phyloP scores from a whole-genome alignment of 2,329 filamentous ascomycete genomes.

The Colletotrichum eleusines region DNA sequence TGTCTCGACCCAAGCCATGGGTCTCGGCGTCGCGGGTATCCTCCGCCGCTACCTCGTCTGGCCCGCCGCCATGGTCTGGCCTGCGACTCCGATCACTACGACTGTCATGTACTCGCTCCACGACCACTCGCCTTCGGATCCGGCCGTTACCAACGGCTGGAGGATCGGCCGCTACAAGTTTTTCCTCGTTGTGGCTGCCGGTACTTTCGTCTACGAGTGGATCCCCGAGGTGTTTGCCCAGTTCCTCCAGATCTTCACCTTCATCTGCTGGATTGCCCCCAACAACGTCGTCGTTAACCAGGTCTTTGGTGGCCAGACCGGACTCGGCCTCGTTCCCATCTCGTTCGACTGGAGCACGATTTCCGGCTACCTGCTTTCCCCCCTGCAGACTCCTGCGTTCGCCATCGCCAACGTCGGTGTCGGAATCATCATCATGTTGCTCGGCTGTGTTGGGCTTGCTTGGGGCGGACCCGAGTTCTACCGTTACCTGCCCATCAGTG shows the following conservation, averaged over 20 bases:
- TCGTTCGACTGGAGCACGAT: constrained; percentile 67
- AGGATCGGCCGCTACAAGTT: constrained; percentile 71
- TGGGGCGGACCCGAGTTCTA: constrained; percentile 61
- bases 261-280: constrained; percentile 72
- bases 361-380: constrained; percentile 62
- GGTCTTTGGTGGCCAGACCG: constrained; percentile 70
- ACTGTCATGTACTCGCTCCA: constrained; percentile 64
- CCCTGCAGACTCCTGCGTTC: constrained; percentile 65
- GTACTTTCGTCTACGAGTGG: constrained; percentile 59
- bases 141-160: constrained; percentile 70
- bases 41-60: constrained; percentile 65
- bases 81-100: constrained; percentile 65
- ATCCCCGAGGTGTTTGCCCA: constrained; percentile 38
- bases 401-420: constrained; percentile 67
- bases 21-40: constrained; percentile 68
- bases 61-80: constrained; percentile 71
- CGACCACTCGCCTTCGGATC: constrained; percentile 60
- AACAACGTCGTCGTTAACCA: constrained; percentile 71
- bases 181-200: constrained; percentile 69
- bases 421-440: constrained; percentile 67
- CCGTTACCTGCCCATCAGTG: constrained; percentile 61
- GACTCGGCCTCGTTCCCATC: constrained; percentile 70
- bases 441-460: constrained; percentile 61
- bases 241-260: constrained; percentile 62
- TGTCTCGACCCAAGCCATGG: constrained; percentile 67